phyloP scores from a whole-genome alignment of 306 rosid species.

The Vicia villosa region DNA sequence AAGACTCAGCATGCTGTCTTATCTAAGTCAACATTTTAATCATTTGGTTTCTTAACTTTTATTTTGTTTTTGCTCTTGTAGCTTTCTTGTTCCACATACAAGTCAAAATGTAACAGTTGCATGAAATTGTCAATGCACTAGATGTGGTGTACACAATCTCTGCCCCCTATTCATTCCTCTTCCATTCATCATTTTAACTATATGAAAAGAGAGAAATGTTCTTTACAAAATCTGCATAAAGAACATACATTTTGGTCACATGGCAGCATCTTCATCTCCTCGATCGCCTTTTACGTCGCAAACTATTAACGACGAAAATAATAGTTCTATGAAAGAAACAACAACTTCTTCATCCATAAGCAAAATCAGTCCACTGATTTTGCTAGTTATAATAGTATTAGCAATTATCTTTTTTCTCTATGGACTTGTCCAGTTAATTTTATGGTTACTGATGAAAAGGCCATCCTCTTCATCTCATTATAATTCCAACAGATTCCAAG shows the following conservation, averaged over 20 bases:
- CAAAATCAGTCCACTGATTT: conserved; percentile 64
- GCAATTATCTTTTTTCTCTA: conserved; percentile 71
- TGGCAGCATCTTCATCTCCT: conserved; percentile 32
- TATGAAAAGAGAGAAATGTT: not conserved
- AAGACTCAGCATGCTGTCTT: conserved; percentile 35
- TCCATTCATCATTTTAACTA: not conserved
- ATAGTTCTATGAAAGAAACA: conserved; percentile 38
- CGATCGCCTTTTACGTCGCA: conserved; percentile 35
- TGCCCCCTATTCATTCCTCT: not conserved
- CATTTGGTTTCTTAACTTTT: conserved; percentile 37
- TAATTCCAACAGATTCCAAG: conserved; percentile 58
- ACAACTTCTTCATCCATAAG: conserved; percentile 49
- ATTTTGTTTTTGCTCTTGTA: conserved; percentile 4
- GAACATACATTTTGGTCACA: not conserved
- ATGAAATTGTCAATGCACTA: conserved; percentile 1
- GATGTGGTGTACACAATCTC: not conserved
- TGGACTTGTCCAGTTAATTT: conserved; percentile 64
- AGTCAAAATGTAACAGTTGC: conserved; percentile 20
- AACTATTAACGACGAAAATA: conserved; percentile 26
- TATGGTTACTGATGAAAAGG: conserved; percentile 58
- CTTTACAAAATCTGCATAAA: not conserved
- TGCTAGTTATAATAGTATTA: conserved; percentile 64
- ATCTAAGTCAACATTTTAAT: conserved; percentile 54
- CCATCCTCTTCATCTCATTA: conserved; percentile 51
- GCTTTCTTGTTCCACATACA: conserved; percentile 5